These are phyloP conservation scores for Tetracladium setigerum DNA, from an alignment of 495 filamentous ascomycete genomes.

Conservation along the genomic window DNA sequence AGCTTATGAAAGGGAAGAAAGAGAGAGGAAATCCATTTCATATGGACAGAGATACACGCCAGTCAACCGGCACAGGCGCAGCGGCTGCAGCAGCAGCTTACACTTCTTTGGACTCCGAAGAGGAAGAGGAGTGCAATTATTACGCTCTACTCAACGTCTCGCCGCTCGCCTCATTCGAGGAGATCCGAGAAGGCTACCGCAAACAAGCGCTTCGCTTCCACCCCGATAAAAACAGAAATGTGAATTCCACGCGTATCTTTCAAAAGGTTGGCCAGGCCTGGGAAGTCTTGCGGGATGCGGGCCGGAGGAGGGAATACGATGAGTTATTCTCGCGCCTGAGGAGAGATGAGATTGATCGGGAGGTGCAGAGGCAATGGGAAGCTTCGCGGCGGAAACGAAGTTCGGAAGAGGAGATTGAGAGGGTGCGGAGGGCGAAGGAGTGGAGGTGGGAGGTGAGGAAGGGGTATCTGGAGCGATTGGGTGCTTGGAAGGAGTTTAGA, in stretches of 20 bases:
- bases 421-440: conserved; percentile 1
- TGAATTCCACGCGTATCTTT: conserved; percentile 37
- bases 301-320: conserved; percentile 7
- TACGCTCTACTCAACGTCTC: conserved; percentile 33
- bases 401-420: conserved; percentile 1
- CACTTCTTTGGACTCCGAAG: too few relatives aligned
- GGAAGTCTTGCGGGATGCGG: conserved; percentile 6
- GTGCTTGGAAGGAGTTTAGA: conserved; percentile 1
- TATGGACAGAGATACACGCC: too few relatives aligned
- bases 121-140: conserved; percentile 6
- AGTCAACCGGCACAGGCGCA: too few relatives aligned
- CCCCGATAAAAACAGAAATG: conserved; percentile 51
- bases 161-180: conserved; percentile 25
- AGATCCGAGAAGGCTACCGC: conserved; percentile 39
- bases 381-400: conserved; percentile 13
- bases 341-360: conserved; percentile 1
- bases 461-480: conserved; percentile 2
- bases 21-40: too few relatives aligned
- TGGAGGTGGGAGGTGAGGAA: background rate
- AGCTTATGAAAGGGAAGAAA: too few relatives aligned
- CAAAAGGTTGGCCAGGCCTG: conserved; percentile 12
- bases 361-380: background rate
- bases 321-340: conserved; percentile 9
- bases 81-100: too few relatives aligned
- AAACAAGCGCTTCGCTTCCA: conserved; percentile 47